Evolutionary conservation across 2,329 filamentous ascomycete genomes (phyloP), one percentile per base, ranked within the genome.

Genomic region (Ophiostoma ulmi): DNA sequence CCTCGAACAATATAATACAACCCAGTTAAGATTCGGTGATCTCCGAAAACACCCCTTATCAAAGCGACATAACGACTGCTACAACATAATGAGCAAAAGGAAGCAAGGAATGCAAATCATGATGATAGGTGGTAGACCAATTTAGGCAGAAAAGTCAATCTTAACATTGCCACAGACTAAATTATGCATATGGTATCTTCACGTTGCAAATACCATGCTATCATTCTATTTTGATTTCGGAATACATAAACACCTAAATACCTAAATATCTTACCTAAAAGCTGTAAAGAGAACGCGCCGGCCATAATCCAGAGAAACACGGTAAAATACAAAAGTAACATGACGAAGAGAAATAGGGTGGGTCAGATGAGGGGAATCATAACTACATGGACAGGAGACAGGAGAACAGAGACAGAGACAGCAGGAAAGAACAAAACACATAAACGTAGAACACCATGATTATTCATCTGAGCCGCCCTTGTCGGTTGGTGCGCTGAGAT

Each of bases 401-500:
- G 26, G 41, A 44, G 4, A 17, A 20, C 14, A 36, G 3, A 36
- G 52, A 13, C 1, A 44, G 41, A 5, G 36, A n/a, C 20, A 39
- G 38, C 38, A 10, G 4, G 11, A 39, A 10, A 48, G 5, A 5
- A 20, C 44, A 48, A 48, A 48, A 48, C 5, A 48, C 44, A 48
- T 17, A 17, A 20, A 44, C 10, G 8, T n/a, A n/a, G 8, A 44
- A 13, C 14, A 55, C n/a, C 68, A 64, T 26, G n/a, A 69, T 52
- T 55, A 44, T 35, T 72, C 68, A 52, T 70, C 13, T 13, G 39
- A 17, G 26, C 81, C 82, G 2, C 81, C 79, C 76, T 83, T 83
- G 67, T 85, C 83, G 22, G 84, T 85, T 35, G 84, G 82, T 71
- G 90, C 90, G 10, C 91, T 94, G 69, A 99, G 83, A 79, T 99